Percentiles rank a stretch among this genome's conserved stretches.
phyloP scores from a whole-genome alignment of 345 rosid species.

The Gossypium ekmanianum region DNA sequence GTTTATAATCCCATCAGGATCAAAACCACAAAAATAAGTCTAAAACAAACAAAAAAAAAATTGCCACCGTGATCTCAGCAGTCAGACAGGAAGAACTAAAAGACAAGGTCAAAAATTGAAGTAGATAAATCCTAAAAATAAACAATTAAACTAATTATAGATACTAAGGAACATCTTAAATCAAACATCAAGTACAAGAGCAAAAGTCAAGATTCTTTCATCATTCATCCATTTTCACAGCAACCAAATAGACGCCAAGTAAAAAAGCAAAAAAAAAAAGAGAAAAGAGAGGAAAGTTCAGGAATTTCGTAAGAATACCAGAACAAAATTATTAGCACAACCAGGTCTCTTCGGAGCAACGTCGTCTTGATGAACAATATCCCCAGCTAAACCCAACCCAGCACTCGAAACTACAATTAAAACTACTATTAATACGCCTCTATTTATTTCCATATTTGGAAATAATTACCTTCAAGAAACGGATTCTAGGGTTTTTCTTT shows the following conservation, averaged over 20 bases:
- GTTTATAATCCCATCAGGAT: neutral
- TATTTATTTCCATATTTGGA: conserved; percentile 16
- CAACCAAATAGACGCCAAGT: neutral
- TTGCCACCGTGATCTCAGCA: conserved; percentile 1
- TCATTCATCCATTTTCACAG: neutral
- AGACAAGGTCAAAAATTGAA: neutral
- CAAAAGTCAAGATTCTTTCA: conserved; percentile 6
- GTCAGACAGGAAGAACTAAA: conserved; percentile 13
- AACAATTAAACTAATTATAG: neutral
- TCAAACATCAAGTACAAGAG: conserved; percentile 7
- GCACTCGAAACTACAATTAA: conserved; percentile 31
- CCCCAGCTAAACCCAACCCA: conserved; percentile 53
- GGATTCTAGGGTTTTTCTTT: neutral
- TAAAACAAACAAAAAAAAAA: neutral
- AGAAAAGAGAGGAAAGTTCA: neutral
- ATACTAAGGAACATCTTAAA: neutral
- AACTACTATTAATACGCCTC: conserved; percentile 13
- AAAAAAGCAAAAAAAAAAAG: no score
- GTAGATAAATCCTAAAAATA: neutral
- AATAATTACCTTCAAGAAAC: neutral
- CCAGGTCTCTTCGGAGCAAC: conserved; percentile 76
- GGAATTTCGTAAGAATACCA: conserved; percentile 37
- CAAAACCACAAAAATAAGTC: neutral
- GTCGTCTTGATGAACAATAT: conserved; percentile 86
- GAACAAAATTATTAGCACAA: conserved; percentile 83